Conservation (phyloP, 2,329 filamentous ascomycete species). For the Iodosphaeria phyllophila region DNA sequence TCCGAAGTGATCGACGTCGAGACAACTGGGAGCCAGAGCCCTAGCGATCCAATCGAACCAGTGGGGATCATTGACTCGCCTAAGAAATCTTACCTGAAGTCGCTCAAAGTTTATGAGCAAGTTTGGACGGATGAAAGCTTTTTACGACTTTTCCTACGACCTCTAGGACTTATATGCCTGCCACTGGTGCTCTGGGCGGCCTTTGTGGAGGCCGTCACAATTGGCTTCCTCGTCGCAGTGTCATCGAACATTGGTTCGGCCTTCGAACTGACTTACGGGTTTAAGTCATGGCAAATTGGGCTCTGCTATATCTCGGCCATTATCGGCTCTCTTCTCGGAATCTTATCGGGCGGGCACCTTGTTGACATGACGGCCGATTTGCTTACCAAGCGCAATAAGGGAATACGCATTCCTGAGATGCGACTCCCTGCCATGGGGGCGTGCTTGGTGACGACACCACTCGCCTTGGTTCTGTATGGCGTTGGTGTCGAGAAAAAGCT, state of each 20-base stretch:
- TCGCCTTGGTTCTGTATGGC: conserved; percentile 25
- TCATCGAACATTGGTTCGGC: conserved; percentile 30
- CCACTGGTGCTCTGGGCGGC: conserved; percentile 36
- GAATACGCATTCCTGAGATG: conserved; percentile 40
- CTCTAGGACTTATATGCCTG: conserved; percentile 27
- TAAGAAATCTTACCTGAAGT: conserved; percentile 14
- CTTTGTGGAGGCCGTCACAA: conserved; percentile 31
- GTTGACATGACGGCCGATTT: conserved; percentile 27
- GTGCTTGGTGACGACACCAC: conserved; percentile 29
- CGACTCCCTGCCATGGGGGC: conserved; percentile 32
- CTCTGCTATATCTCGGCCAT: conserved; percentile 30
- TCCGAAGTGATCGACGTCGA: too few relatives aligned
- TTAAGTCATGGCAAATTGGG: conserved; percentile 26
- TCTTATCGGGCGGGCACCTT: conserved; percentile 28
- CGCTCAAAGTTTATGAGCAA: conserved; percentile 20
- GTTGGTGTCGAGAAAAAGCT: conserved; percentile 24
- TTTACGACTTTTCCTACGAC: conserved; percentile 26
- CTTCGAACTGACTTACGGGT: conserved; percentile 21
- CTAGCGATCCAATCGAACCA: too few relatives aligned
- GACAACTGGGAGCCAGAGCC: too few relatives aligned
- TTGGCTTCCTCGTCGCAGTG: conserved; percentile 35
- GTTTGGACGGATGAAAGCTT: conserved; percentile 25
- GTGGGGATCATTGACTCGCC: too few relatives aligned
- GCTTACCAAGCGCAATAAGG: conserved; percentile 31
- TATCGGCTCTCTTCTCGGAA: conserved; percentile 26